Evolutionary conservation across 768 basidiomycete species (phyloP).

Genomic region (Hemileccinum impolitum): DNA sequence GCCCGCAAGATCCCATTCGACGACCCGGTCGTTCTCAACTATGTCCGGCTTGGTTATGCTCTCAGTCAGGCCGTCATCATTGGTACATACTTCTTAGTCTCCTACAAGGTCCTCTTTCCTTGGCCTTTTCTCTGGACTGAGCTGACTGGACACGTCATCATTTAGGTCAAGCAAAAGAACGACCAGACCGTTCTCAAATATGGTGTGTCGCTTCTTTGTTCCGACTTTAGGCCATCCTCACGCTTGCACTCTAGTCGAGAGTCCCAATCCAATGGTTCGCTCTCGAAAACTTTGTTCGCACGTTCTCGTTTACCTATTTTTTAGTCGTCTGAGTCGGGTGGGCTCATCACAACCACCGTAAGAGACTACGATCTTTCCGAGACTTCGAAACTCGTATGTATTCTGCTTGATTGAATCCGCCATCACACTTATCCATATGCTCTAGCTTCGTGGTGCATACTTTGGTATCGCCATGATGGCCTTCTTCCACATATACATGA

Average conservation of each 20-base stretch:
- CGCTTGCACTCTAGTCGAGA: constrained; percentile 54
- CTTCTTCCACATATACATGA: constrained; percentile 91
- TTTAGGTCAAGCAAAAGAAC: constrained; percentile 89
- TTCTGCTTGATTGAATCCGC: constrained; percentile 22
- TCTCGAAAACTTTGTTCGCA: not conserved
- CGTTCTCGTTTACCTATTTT: not conserved
- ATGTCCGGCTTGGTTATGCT: constrained; percentile 84
- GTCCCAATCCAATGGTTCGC: constrained; percentile 70
- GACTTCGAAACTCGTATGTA: constrained; percentile 71
- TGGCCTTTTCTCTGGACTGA: not conserved
- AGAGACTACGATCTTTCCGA: constrained; percentile 92
- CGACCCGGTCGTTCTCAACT: constrained; percentile 75
- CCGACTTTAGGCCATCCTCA: not conserved
- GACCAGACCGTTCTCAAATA: constrained; percentile 96
- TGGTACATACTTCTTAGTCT: constrained; percentile 76
- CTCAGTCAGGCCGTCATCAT: constrained; percentile 68
- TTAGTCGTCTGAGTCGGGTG: constrained; percentile 61
- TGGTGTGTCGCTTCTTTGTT: constrained; percentile 45
- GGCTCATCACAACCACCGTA: constrained; percentile 86
- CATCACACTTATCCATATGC: not conserved
- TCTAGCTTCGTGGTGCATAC: constrained; percentile 61
- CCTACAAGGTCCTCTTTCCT: constrained; percentile 49
- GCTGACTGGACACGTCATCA: constrained; percentile 15
- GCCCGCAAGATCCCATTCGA: constrained; percentile 91
- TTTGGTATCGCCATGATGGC: constrained; percentile 84